Evolutionary conservation across 1,139 yeast species (phyloP).

Genomic region (Lodderomyces orthopsilosis): DNA sequence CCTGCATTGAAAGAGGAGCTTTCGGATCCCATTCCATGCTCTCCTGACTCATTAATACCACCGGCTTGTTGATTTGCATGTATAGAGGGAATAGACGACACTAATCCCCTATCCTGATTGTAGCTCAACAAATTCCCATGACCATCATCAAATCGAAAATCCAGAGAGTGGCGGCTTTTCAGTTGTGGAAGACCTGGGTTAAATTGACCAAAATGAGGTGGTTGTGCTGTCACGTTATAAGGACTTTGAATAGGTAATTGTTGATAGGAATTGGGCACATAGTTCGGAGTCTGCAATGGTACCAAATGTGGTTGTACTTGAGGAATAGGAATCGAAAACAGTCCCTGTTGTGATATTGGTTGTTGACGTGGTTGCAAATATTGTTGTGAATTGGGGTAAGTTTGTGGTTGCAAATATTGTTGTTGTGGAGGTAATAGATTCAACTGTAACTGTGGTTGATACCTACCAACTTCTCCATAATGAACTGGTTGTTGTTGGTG

Average conservation of each 20-base stretch:
- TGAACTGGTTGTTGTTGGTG: slow-evolving; percentile 12
- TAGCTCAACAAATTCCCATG: slow-evolving; percentile 10
- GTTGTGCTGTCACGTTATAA: slow-evolving; percentile 3
- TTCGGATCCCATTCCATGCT: neutral
- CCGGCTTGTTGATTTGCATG: slow-evolving; percentile 40
- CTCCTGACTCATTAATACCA: neutral
- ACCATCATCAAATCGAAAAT: slow-evolving; percentile 9
- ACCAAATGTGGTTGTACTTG: slow-evolving; percentile 7
- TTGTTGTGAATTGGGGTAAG: neutral
- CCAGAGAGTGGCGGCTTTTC: slow-evolving; percentile 1
- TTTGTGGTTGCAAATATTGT: slow-evolving; percentile 8
- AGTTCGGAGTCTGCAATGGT: slow-evolving; percentile 9
- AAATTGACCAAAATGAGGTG: slow-evolving; percentile 1
- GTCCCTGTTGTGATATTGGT: slow-evolving; percentile 1
- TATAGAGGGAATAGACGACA: slow-evolving; percentile 46
- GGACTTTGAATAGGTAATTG: slow-evolving; percentile 9
- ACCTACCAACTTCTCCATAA: slow-evolving; percentile 4
- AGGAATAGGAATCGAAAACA: slow-evolving; percentile 7
- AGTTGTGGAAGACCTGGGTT: neutral
- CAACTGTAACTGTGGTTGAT: slow-evolving; percentile 8
- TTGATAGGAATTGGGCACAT: slow-evolving; percentile 6
- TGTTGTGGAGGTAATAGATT: slow-evolving; percentile 6
- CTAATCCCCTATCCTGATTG: slow-evolving; percentile 24
- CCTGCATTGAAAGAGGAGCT: neutral
- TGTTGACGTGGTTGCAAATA: slow-evolving; percentile 1